Conservation (phyloP, 2,329 filamentous ascomycete genomes). For the Pseudogymnoascus sp. region DNA sequence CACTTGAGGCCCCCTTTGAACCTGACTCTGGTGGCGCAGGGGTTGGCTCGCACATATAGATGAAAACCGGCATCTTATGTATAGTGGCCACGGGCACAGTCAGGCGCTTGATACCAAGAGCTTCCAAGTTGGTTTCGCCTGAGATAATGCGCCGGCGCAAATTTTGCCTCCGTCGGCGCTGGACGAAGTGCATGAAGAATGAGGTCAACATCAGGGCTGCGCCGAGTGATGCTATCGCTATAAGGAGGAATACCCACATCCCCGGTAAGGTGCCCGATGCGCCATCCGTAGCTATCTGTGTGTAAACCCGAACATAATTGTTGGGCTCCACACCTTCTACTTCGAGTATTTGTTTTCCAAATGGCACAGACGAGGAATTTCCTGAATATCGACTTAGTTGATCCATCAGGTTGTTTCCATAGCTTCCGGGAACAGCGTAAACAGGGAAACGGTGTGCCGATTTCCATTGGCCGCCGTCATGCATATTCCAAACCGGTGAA, state of each 20-base stretch:
- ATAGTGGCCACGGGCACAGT: conserved; percentile 67
- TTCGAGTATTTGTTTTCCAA: conserved; percentile 45
- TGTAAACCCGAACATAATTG: conserved; percentile 54
- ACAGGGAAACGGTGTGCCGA: conserved; percentile 64
- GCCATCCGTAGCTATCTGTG: conserved; percentile 36
- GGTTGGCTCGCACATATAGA: conserved; percentile 53
- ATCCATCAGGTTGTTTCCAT: conserved; percentile 60
- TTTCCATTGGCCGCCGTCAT: conserved; percentile 65
- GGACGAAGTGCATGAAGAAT: conserved; percentile 66
- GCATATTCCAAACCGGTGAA: conserved; percentile 60
- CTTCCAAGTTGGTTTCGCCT: conserved; percentile 80
- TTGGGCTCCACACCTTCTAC: conserved; percentile 46
- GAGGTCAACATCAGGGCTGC: conserved; percentile 59
- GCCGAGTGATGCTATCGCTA: conserved; percentile 64
- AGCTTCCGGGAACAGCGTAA: conserved; percentile 65
- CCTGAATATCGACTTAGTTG: conserved; percentile 71
- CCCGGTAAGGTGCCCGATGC: conserved; percentile 44
- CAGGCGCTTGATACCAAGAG: conserved; percentile 72
- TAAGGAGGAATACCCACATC: conserved; percentile 71
- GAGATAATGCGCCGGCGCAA: conserved; percentile 62
- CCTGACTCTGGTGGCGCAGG: conserved; percentile 28
- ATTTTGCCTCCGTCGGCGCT: conserved; percentile 58
- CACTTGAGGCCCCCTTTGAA: not conserved
- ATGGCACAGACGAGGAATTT: conserved; percentile 54
- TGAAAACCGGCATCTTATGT: conserved; percentile 67